A percentile compares a stretch with the other conserved stretches of the same genome.
phyloP scores from a whole-genome alignment of 2,329 filamentous ascomycete species.

The Plenodomus tracheiphilus region DNA sequence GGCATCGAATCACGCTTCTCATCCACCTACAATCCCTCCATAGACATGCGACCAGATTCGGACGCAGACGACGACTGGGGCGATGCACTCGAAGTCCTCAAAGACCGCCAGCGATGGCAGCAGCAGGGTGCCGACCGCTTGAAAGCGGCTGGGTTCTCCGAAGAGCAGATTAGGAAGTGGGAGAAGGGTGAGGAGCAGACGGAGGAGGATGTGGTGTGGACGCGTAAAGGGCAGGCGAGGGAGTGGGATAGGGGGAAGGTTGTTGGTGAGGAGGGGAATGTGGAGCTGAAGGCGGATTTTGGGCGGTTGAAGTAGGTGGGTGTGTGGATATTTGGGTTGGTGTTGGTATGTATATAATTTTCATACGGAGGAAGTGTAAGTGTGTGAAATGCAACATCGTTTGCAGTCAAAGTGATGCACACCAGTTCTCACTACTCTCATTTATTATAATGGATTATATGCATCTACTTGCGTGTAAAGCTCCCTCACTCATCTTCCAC shows the following conservation, averaged over 20 bases:
- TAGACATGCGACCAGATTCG: conserved; percentile 57
- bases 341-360: not conserved
- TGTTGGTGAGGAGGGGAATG: conserved; percentile 57
- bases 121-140: conserved; percentile 75
- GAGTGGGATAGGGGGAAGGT: conserved; percentile 71
- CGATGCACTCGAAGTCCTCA: conserved; percentile 73
- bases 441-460: no score
- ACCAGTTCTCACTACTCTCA: no score
- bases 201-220: conserved; percentile 73
- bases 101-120: conserved; percentile 79
- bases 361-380: no score
- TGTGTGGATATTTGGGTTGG: not conserved
- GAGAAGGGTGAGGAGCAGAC: conserved; percentile 64
- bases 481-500: no score
- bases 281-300: conserved; percentile 57
- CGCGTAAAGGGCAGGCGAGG: conserved; percentile 66
- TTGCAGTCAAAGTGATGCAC: no score
- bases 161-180: conserved; percentile 73
- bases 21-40: conserved; percentile 61
- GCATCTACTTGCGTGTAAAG: no score
- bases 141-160: conserved; percentile 75
- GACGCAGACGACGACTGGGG: conserved; percentile 72
- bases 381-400: no score
- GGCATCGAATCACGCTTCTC: conserved; percentile 83
- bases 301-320: conserved; percentile 30